A percentile compares a stretch with the other conserved stretches of the same genome.
These are phyloP conservation scores for Silene conica DNA, from an alignment of 148 eudicot genomes.

Conservation along the genomic window DNA sequence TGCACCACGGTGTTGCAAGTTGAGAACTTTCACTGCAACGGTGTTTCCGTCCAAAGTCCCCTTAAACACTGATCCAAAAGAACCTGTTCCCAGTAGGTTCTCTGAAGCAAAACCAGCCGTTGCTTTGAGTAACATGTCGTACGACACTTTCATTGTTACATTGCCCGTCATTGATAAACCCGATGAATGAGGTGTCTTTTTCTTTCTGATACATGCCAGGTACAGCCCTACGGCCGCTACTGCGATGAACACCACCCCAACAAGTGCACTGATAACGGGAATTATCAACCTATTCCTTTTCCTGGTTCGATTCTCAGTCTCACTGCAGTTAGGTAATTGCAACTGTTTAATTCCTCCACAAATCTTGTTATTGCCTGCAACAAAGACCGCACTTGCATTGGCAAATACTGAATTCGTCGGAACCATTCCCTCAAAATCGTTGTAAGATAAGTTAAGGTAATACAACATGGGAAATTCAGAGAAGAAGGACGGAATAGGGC, in stretches of 20 bases:
- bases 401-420: constrained; percentile 12
- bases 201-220: background rate
- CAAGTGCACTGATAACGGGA: background rate
- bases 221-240: background rate
- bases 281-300: constrained; percentile 4
- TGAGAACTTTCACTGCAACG: too few relatives aligned
- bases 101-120: constrained; percentile 21
- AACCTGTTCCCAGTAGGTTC: constrained; percentile 22
- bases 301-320: background rate
- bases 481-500: constrained; percentile 30
- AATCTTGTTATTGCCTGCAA: constrained; percentile 18
- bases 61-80: constrained; percentile 10
- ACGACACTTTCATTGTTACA: constrained; percentile 17
- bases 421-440: background rate
- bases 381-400: constrained; percentile 2
- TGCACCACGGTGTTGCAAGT: too few relatives aligned
- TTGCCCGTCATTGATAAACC: background rate
- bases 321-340: constrained; percentile 30
- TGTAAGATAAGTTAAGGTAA: constrained; percentile 23
- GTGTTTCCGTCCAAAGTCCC: constrained; percentile 23
- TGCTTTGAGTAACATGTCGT: constrained; percentile 22
- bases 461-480: constrained; percentile 13
- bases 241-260: background rate
- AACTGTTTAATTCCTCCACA: constrained; percentile 33
- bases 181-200: background rate